Evolutionary conservation across 345 rosid species (phyloP).

Genomic region (Gossypium bickii): DNA sequence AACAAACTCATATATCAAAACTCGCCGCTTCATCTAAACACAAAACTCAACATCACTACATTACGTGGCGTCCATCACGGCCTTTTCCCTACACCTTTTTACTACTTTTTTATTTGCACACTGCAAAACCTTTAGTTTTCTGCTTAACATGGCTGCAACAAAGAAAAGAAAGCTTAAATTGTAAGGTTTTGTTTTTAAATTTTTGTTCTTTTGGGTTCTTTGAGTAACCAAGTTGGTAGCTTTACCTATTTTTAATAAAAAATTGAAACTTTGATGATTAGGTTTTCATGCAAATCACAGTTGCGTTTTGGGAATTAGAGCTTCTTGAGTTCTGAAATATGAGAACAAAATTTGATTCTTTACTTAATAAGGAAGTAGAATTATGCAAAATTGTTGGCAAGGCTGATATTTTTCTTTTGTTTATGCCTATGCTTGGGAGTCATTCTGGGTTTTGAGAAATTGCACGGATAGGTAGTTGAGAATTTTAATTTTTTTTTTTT

Average conservation of each 20-base stretch:
- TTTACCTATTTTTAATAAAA: background rate
- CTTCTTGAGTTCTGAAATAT: background rate
- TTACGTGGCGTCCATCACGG: too few relatives aligned
- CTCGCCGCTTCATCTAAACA: too few relatives aligned
- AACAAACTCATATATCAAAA: too few relatives aligned
- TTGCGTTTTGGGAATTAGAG: slow-evolving; percentile 18
- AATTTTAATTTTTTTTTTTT: background rate
- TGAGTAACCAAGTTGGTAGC: background rate
- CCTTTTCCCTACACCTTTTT: background rate
- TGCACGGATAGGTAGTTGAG: background rate
- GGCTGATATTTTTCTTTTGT: background rate
- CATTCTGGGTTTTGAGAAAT: background rate
- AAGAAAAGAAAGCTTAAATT: slow-evolving; percentile 39
- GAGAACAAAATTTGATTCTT: background rate
- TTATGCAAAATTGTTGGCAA: slow-evolving; percentile 9
- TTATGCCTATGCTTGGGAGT: background rate
- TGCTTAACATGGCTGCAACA: slow-evolving; percentile 32
- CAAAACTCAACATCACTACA: too few relatives aligned
- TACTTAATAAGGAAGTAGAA: background rate
- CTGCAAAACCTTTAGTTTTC: background rate
- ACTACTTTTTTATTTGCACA: too few relatives aligned
- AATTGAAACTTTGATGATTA: background rate
- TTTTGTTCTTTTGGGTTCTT: too few relatives aligned
- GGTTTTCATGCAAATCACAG: slow-evolving; percentile 5
- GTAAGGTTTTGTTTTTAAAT: slow-evolving; percentile 23